Base-by-base conservation (phyloP, 495 filamentous ascomycete species). In the Penicillium simplicissimum region DNA sequence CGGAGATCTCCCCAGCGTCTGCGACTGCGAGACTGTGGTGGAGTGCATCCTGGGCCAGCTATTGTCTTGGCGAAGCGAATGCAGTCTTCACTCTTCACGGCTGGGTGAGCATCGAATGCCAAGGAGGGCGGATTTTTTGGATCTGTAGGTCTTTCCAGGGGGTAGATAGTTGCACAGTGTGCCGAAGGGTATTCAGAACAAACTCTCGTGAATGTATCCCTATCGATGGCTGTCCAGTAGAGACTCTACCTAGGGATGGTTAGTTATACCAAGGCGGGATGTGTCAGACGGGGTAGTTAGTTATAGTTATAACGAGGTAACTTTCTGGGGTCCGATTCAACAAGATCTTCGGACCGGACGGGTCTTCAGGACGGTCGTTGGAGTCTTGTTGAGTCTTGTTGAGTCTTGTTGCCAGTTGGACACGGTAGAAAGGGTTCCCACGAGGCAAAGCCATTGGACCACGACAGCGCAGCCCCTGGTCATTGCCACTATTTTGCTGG, bases 1-100 rank as follows among this genome's bases (percentile, higher is more conserved):
- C 57, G 45, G 23, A 17, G 59, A 61, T 61, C 59, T 61, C 59
- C 59, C 59, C 52, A 56, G 59, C 52, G 59, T 61, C 53, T 19
- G 35, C 53, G 53, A 36, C 53, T 19, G 35, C 53, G 53, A 36
- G 14, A 23, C 36, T 42, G 37, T 23, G 25, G 2, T 14, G n/a
- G n/a, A 48, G 11, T 52, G 23, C 25, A 37, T 7, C 8, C 9
- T 28, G 6, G 14, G 8, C 51, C 58, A 60, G 57, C 58, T 60
- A 55, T 54, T 45, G 37, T 33, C 58, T 60, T 60, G 58, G 57
- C 57, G 28, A 35, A 33, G 52, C 52, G 19, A 34, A n/a, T 53
- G 51, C 17, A 36, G 51, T 53, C 51, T 53, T 53, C 23, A 25
- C 1, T 1, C 1, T 25, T 25, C 51, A 53, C 33, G 11, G 33